Evolutionary conservation across 371 early-diverging fungal genomes (phyloP).

Genomic region (Capillidium heterosporum): DNA sequence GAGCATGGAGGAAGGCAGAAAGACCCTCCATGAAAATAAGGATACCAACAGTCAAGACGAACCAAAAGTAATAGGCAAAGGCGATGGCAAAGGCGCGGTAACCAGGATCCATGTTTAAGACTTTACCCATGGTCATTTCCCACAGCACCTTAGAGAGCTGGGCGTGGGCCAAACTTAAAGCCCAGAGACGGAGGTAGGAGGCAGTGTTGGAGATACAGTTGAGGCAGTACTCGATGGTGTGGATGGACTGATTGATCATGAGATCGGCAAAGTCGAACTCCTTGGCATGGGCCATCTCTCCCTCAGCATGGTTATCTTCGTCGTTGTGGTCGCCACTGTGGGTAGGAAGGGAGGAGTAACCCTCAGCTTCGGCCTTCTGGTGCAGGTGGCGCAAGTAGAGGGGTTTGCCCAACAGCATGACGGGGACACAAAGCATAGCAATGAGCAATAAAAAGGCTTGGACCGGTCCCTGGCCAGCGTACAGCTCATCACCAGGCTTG

Average conservation of each 20-base stretch:
- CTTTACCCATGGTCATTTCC: slow-evolving; percentile 56
- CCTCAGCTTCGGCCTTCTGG: slow-evolving; percentile 43
- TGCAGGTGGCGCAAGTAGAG: slow-evolving; percentile 64
- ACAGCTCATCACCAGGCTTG: slow-evolving; percentile 46
- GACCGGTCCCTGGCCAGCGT: slow-evolving; percentile 71
- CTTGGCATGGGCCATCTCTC: neutral
- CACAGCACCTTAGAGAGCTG: slow-evolving; percentile 97
- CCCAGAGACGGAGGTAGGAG: slow-evolving; percentile 99
- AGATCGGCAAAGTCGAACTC: slow-evolving; percentile 69
- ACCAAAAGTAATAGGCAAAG: slow-evolving; percentile 67
- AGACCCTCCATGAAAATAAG: slow-evolving; percentile 97
- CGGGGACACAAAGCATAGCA: slow-evolving; percentile 89
- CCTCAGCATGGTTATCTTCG: slow-evolving; percentile 15
- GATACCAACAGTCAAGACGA: slow-evolving; percentile 64
- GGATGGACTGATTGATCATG: slow-evolving; percentile 94
- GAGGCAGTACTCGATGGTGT: slow-evolving; percentile 98
- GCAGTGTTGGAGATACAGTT: slow-evolving; percentile 98
- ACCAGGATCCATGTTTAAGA: slow-evolving; percentile 14
- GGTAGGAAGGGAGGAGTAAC: slow-evolving; percentile 47
- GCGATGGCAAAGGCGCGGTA: slow-evolving; percentile 37
- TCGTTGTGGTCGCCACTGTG: slow-evolving; percentile 21
- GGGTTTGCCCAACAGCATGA: slow-evolving; percentile 97
- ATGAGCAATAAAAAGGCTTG: slow-evolving; percentile 71
- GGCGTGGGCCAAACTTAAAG: slow-evolving; percentile 97
- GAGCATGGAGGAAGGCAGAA: slow-evolving; percentile 95